Evolutionary conservation across 2,329 filamentous ascomycete species (phyloP), one percentile per base, ranked within the genome.

Genomic region (Stachybotrys echinatus): DNA sequence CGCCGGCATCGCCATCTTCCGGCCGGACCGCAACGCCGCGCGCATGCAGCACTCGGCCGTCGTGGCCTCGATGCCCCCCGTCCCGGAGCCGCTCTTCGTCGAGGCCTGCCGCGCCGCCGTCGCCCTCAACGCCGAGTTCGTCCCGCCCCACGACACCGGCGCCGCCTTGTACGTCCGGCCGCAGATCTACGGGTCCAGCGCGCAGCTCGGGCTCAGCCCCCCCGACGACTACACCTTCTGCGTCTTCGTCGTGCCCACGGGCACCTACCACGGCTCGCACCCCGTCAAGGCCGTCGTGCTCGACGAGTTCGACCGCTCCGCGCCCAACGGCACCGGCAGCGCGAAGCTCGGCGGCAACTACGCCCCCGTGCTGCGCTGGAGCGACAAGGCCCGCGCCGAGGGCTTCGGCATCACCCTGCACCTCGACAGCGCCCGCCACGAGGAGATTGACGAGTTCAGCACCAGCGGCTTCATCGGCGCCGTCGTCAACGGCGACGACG

Each of bases 331-430:
- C 1, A 95, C 89, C 0, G 92, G 92, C 0, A 85, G 83, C 54
- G 92, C 90, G n/a, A 97, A 97, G 73, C 80, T 97, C 3, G 92
- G 94, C 22, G 94, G 92, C 14, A 97, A 97, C 73, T 97, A 97
- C 65, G 92, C 92, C 10, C 92, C 92, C 3, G 92, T 97, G 5
- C 71, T 97, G 61, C 79, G 88, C 50, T 91, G 89, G 79, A 95
- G 89, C 63, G 91, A 95, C 60, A 85, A 81, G 62, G 92, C 94
- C 1, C 76, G 86, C 51, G 73, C 76, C 18, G 81, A 89, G 52
- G 92, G 92, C 27, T 97, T 81, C 63, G 92, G 89, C n/a, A 97
- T 97, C 63, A 97, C 92, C 2, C 76, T 97, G 61, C 92, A 97
- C 67, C 74, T 97, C 49, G 94, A 97, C 71, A 94, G 88, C 66